Evolutionary conservation across 225 moss, liverwort and hornwort genomes (phyloP), one percentile per base, ranked within the genome.

Genomic region (Marchantia polymorpha): DNA sequence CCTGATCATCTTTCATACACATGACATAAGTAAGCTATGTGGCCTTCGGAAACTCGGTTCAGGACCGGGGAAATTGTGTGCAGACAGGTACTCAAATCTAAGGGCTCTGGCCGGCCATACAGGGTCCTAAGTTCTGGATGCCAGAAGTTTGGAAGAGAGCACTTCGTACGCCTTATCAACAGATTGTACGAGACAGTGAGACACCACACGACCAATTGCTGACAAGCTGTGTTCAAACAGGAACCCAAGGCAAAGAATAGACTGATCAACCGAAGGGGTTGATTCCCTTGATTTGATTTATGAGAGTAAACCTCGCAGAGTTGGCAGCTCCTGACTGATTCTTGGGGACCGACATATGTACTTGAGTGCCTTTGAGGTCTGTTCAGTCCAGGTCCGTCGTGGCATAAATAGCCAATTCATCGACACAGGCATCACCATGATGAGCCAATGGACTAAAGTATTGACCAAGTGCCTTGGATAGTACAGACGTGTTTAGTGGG

Each of bases 401-500:
- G 46, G 67, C 27, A 9, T 67, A 67, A 14, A 31, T 19, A 69
- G 47, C 46, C 47, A 20, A 69, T 17, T 19, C 19, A 48, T 69
- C 47, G 46, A 69, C 29, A 48, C 46, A 47, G 4, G 69, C 39
- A 66, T 66, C 26, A 29, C 66, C 10, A 10, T 66, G 66, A 66
- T 66, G 66, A 29, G 15, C 26, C 66, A 26, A 26, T 29, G 66
- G 29, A 66, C 66, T 66, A 11, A 66, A 10, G 26, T 5, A 26
- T 66, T 26, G 66, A 66, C 66, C 26, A 66, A 27, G 66, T 27
- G 66, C 66, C 15, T 66, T 66, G 29, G n/a, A 27, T 66, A 15
- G 46, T 71, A 48, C 71, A 71, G 71, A 60, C 48, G 6, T 71
- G 39, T 71, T 47, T 11, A 46, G 71, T 20, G 71, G 71, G 49